Percentiles rank a stretch among this genome's conserved stretches.
phyloP scores from a whole-genome alignment of 129 eudicot genomes.

The Lactuca saligna region DNA sequence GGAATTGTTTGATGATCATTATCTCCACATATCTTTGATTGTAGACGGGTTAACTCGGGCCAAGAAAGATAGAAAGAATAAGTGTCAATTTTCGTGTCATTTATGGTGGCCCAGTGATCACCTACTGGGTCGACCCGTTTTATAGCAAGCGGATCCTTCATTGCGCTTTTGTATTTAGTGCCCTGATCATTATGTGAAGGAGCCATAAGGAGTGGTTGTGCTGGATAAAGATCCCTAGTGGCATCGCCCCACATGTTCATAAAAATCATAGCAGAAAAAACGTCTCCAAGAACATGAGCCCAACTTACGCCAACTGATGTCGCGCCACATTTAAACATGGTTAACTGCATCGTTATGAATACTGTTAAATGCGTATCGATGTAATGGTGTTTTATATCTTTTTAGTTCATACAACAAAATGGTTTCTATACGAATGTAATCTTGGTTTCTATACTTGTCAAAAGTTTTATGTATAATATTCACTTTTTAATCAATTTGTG shows the following conservation, averaged over 20 bases:
- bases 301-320: constrained; percentile 62
- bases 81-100: constrained; percentile 30
- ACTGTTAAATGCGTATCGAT: background rate
- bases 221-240: constrained; percentile 23
- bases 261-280: constrained; percentile 44
- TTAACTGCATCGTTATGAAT: constrained; percentile 44
- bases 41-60: constrained; percentile 42
- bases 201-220: constrained; percentile 33
- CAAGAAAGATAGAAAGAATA: constrained; percentile 41
- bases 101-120: constrained; percentile 46
- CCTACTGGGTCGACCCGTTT: constrained; percentile 71
- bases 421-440: too few species aligned
- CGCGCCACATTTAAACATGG: constrained; percentile 73
- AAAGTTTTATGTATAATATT: too few species aligned
- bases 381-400: background rate
- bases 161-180: constrained; percentile 9
- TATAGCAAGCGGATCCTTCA: constrained; percentile 41
- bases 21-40: constrained; percentile 36
- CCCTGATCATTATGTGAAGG: constrained; percentile 10
- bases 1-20: constrained; percentile 22
- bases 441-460: background rate
- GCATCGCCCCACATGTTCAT: constrained; percentile 53
- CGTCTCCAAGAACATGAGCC: constrained; percentile 86
- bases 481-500: too few species aligned
- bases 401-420: too few species aligned